phyloP scores from a whole-genome alignment of 768 basidiomycete species.

The Boletus coccyginus region DNA sequence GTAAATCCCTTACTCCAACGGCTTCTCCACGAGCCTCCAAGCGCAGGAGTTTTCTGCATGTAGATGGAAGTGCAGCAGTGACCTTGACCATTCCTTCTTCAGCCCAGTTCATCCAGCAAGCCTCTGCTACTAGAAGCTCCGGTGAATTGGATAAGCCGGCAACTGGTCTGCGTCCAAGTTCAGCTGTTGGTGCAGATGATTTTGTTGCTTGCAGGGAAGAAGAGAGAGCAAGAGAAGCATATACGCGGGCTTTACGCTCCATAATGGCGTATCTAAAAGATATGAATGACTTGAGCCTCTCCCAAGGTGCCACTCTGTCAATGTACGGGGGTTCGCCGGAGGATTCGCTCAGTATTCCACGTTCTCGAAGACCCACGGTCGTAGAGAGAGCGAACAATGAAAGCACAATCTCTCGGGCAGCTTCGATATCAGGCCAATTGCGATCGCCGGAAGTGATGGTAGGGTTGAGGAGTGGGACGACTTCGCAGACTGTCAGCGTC shows the following conservation, averaged over 20 bases:
- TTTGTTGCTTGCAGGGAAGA: slow-evolving; percentile 58
- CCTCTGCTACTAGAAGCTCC: slow-evolving; percentile 40
- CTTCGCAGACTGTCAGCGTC: slow-evolving; percentile 68
- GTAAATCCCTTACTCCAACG: slow-evolving; percentile 41
- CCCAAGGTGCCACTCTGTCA: slow-evolving; percentile 54
- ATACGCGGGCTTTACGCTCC: slow-evolving; percentile 78
- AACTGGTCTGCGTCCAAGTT: slow-evolving; percentile 40
- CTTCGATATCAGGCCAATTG: slow-evolving; percentile 54
- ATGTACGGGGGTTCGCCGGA: slow-evolving; percentile 55
- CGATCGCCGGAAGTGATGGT: slow-evolving; percentile 64
- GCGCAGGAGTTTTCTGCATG: slow-evolving; percentile 85
- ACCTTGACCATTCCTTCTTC: slow-evolving; percentile 64
- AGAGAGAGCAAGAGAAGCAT: slow-evolving; percentile 66
- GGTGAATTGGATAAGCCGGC: slow-evolving; percentile 33
- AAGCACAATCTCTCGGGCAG: slow-evolving; percentile 51
- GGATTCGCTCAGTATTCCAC: slow-evolving; percentile 34
- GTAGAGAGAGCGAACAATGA: slow-evolving; percentile 46
- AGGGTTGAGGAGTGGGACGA: slow-evolving; percentile 56
- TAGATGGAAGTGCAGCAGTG: slow-evolving; percentile 64
- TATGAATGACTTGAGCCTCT: slow-evolving; percentile 84
- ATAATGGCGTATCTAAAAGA: slow-evolving; percentile 97
- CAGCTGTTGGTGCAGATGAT: slow-evolving; percentile 43
- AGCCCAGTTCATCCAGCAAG: slow-evolving; percentile 54
- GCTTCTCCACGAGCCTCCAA: slow-evolving; percentile 53
- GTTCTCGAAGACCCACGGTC: slow-evolving; percentile 67